Evolutionary conservation across 345 rosid genomes (phyloP), one percentile per base, ranked within the genome.

Genomic region (Melaleuca quinquenervia): DNA sequence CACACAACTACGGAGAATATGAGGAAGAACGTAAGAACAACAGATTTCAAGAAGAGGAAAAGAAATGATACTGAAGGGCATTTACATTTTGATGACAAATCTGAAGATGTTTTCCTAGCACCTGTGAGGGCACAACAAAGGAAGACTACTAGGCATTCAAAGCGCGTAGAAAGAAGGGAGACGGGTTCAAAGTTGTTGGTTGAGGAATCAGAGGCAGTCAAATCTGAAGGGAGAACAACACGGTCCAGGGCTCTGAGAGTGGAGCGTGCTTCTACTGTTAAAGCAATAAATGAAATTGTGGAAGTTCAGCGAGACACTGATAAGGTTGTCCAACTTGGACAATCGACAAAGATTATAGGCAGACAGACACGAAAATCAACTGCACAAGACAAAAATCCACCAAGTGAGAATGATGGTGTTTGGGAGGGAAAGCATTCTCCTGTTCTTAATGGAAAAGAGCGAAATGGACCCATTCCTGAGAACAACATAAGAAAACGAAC

Each of bases 191-290:
- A 70, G 21, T 70, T 70, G 78, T 70, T 5, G 82, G 49, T 21
- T 52, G 49, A 24, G n/a, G 86, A 58, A 44, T 50, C 54, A 18
- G 87, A 53, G 52, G 27, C 84, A 83, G 55, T 51, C 76, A 87
- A 84, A 87, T 50, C 18, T 83, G 83, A 51, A 54, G 76, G 87
- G 16, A 90, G 89, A 84, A 86, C 14, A 50, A 90, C 90, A 21
- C 82, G 90, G 58, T 88, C 91, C 9, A 82, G 84, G 52, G 85
- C 87, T 80, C 76, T n/a, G 78, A 32, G 82, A 16, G 58, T 36
- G 56, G 58, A 84, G 27, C 52, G 80, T 27, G 82, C 52, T 62
- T 85, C 89, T 36, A 64, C 29, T 11, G 54, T 78, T 27, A 70
- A 78, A 49, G 85, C 29, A 14, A 62, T 84, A 36, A 45, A 9